These are phyloP conservation scores for Daldinia eschscholtzii DNA, from an alignment of 2,329 filamentous ascomycete species.

Conservation along the genomic window DNA sequence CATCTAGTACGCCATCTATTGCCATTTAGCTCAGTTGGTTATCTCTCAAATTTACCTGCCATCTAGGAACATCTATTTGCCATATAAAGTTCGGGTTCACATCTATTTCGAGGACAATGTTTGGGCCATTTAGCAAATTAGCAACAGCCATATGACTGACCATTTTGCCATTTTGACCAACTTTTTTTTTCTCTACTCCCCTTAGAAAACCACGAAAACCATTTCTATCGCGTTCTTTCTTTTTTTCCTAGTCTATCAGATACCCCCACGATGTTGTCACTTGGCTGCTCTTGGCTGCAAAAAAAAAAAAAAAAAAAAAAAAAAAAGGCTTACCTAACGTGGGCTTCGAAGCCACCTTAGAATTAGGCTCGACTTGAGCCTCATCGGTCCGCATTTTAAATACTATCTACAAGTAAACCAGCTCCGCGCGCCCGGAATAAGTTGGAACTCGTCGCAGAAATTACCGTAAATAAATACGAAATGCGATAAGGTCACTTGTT, in stretches of 20 bases:
- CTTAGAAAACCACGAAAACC: neutral
- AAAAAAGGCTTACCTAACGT: neutral
- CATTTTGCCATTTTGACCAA: constrained; percentile 8
- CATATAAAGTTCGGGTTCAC: neutral
- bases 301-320: neutral
- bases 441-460: neutral
- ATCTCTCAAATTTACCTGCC: constrained; percentile 3
- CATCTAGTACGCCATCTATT: neutral
- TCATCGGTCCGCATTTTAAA: neutral
- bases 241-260: neutral
- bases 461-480: neutral
- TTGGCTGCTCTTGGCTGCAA: neutral
- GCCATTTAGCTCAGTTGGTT: neutral
- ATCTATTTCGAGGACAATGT: constrained; percentile 8
- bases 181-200: neutral
- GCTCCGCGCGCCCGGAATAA: neutral
- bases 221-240: neutral
- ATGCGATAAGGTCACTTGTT: neutral
- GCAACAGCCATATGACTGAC: constrained; percentile 6
- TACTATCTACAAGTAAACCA: neutral
- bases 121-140: constrained; percentile 9
- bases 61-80: neutral
- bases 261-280: neutral
- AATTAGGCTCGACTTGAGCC: neutral
- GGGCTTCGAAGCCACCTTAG: neutral